Conservation (phyloP, 805 yeast species). For the Ogataea methanolica region DNA sequence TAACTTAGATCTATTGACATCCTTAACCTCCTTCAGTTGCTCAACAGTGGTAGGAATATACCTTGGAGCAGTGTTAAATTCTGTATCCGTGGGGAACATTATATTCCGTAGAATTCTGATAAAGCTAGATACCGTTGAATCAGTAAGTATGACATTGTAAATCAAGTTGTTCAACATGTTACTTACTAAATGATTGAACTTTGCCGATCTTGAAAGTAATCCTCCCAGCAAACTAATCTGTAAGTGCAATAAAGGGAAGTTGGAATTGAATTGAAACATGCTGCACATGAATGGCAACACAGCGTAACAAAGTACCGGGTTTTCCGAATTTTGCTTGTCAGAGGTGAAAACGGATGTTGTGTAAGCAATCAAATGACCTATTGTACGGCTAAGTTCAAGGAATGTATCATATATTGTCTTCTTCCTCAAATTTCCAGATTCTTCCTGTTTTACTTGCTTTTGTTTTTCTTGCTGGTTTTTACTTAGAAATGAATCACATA, state of each 20-base stretch:
- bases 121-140: conserved; percentile 5
- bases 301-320: conserved; percentile 12
- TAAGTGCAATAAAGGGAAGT: conserved; percentile 15
- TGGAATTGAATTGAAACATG: conserved; percentile 10
- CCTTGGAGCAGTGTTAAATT: conserved; percentile 25
- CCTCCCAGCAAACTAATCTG: conserved; percentile 6
- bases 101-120: conserved; percentile 20
- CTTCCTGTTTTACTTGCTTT: background rate
- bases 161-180: conserved; percentile 24
- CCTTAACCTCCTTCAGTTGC: conserved; percentile 18
- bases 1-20: conserved; percentile 8
- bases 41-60: conserved; percentile 26
- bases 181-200: conserved; percentile 20
- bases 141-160: conserved; percentile 19
- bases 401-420: conserved; percentile 8
- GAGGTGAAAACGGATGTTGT: conserved; percentile 24
- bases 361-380: conserved; percentile 26
- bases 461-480: background rate
- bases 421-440: background rate
- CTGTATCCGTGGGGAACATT: conserved; percentile 26
- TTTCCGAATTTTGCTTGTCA: conserved; percentile 8
- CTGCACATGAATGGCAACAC: conserved; percentile 19
- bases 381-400: conserved; percentile 8
- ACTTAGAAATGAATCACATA: conserved; percentile 8
- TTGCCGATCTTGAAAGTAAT: conserved; percentile 10